A percentile compares a stretch with the other conserved stretches of the same genome.
Evolutionary conservation across 345 rosid species (phyloP).

Genomic region (Cardamine occulta): DNA sequence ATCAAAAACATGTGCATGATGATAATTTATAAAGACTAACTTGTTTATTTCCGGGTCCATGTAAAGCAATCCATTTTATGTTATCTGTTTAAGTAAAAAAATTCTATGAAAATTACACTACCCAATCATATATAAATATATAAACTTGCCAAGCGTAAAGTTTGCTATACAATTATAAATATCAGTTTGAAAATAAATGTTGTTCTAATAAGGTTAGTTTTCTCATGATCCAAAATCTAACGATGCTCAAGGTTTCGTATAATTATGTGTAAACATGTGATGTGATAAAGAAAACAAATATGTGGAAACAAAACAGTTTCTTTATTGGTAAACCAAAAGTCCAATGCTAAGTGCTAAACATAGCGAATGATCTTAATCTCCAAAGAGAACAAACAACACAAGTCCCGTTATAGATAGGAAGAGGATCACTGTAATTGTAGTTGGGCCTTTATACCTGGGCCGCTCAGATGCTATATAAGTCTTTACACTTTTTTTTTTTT

Average conservation of each 20-base stretch:
- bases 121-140: neutral
- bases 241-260: neutral
- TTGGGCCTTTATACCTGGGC: constrained; percentile 31
- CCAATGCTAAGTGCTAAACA: constrained; percentile 1
- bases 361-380: neutral
- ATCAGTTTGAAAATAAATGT: neutral
- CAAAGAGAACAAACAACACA: constrained; percentile 15
- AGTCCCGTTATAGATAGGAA: neutral
- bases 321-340: neutral
- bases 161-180: constrained; percentile 10
- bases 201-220: neutral
- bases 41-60: constrained; percentile 26
- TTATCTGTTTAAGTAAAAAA: neutral
- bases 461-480: neutral
- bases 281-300: neutral
- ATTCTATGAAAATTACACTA: constrained; percentile 14
- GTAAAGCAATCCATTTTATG: neutral
- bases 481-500: neutral
- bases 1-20: constrained; percentile 40
- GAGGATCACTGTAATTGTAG: constrained; percentile 11
- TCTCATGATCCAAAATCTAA: constrained; percentile 5
- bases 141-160: neutral
- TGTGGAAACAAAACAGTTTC: neutral
- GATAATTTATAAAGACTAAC: constrained; percentile 31
- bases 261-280: constrained; percentile 11